These are phyloP conservation scores for Wickerhamomyces mucosus DNA, from an alignment of 805 yeast species.

Conservation along the genomic window DNA sequence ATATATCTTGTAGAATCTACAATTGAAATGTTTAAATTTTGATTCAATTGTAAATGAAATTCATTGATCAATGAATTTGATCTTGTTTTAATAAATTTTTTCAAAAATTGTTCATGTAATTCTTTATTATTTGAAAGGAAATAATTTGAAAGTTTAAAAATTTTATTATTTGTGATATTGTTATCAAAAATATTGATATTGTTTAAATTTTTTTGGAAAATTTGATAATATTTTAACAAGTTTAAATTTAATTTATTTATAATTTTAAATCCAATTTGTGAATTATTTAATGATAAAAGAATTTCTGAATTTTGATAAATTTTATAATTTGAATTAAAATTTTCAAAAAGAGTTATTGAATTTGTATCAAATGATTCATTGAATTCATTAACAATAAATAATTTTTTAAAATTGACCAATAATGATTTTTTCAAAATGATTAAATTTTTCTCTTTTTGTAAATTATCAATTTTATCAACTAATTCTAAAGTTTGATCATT, in stretches of 20 bases:
- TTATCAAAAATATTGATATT: too few species aligned
- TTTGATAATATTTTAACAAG: constrained; percentile 42
- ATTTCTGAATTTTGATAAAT: constrained; percentile 63
- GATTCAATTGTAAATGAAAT: constrained; percentile 46
- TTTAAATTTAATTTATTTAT: constrained; percentile 41
- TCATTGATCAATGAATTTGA: constrained; percentile 57
- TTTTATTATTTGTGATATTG: constrained; percentile 10
- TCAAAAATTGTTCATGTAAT: constrained; percentile 46
- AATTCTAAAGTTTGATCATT: constrained; percentile 9
- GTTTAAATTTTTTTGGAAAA: too few species aligned
- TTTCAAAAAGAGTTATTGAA: constrained; percentile 46
- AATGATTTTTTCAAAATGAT: constrained; percentile 38
- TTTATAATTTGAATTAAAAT: constrained; percentile 49
- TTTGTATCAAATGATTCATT: constrained; percentile 54
- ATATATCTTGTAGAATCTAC: constrained; percentile 76
- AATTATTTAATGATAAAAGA: constrained; percentile 60
- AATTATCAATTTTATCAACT: constrained; percentile 10
- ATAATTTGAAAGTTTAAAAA: constrained; percentile 24
- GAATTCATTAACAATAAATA: constrained; percentile 59
- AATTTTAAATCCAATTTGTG: constrained; percentile 53
- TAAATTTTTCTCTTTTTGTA: constrained; percentile 13
- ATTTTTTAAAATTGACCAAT: constrained; percentile 42
- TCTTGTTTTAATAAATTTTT: constrained; percentile 59
- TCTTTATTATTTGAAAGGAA: constrained; percentile 33
- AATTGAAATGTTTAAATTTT: constrained; percentile 39